phyloP scores from a whole-genome alignment of 2,329 filamentous ascomycete genomes.

The Zarea fungicola region DNA sequence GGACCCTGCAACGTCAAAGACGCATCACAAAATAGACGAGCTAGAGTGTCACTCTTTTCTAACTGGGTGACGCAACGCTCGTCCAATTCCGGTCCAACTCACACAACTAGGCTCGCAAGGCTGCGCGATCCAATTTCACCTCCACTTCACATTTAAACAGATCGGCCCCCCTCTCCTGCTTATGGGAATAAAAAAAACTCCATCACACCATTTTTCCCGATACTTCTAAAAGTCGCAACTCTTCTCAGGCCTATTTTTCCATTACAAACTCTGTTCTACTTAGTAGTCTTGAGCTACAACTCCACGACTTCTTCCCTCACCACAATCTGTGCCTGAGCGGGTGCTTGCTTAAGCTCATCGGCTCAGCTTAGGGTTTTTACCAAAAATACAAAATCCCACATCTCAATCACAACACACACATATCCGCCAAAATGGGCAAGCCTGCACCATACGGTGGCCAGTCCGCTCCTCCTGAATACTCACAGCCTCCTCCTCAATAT shows the following conservation, averaged over 20 bases:
- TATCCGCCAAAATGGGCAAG: conserved; percentile 8
- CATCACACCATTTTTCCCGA: not conserved
- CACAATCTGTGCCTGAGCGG: conserved; percentile 5
- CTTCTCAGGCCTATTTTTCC: no score
- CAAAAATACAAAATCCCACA: no score
- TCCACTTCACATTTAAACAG: conserved; percentile 9
- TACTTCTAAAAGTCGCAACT: no score
- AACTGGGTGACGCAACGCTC: conserved; percentile 6
- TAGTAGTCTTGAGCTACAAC: no score
- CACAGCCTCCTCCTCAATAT: conserved; percentile 11
- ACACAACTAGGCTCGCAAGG: conserved; percentile 4
- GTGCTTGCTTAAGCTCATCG: conserved; percentile 6
- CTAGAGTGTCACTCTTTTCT: not conserved
- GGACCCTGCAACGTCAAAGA: conserved; percentile 2
- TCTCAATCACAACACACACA: not conserved
- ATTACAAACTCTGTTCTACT: no score
- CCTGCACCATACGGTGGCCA: conserved; percentile 9
- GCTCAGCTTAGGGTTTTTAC: not conserved
- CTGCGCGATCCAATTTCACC: conserved; percentile 4
- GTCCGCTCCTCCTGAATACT: conserved; percentile 10
- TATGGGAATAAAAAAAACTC: not conserved
- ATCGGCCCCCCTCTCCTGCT: conserved; percentile 4
- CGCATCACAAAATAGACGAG: not conserved
- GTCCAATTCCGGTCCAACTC: conserved; percentile 5
- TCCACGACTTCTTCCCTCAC: no score